Percentiles rank a stretch among this genome's conserved stretches.
Evolutionary conservation across 73 alveolate species (phyloP).

Genomic region (Paramecium sexaurelia): DNA sequence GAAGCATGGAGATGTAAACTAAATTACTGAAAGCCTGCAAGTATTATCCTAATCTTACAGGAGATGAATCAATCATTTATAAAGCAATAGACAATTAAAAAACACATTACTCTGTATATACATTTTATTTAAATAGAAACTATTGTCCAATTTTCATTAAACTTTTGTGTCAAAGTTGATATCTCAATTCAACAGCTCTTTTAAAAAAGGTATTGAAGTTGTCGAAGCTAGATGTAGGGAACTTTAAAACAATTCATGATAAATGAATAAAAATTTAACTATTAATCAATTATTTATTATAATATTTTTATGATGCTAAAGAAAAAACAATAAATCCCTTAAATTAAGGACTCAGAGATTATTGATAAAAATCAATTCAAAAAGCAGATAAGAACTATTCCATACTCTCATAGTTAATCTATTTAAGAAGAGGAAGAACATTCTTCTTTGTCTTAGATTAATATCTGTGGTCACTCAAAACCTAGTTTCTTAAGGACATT

Average conservation of each 20-base stretch:
- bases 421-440: constrained; percentile 46
- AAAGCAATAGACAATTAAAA: constrained; percentile 38
- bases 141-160: constrained; percentile 15
- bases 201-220: constrained; percentile 26
- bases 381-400: background rate
- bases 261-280: background rate
- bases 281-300: background rate
- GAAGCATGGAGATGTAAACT: constrained; percentile 35
- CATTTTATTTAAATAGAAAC: background rate
- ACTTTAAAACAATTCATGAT: background rate
- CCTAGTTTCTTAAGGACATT: background rate
- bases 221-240: constrained; percentile 56
- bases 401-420: constrained; percentile 13
- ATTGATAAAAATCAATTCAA: background rate
- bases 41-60: background rate
- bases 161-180: background rate
- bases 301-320: background rate
- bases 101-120: background rate
- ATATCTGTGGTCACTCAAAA: background rate
- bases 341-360: background rate
- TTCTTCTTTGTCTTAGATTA: background rate
- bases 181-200: constrained; percentile 21
- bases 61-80: constrained; percentile 2
- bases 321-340: background rate
- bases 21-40: constrained; percentile 6